phyloP scores from a whole-genome alignment of 2,329 filamentous ascomycete species.

The Gliomastix tumulicola region DNA sequence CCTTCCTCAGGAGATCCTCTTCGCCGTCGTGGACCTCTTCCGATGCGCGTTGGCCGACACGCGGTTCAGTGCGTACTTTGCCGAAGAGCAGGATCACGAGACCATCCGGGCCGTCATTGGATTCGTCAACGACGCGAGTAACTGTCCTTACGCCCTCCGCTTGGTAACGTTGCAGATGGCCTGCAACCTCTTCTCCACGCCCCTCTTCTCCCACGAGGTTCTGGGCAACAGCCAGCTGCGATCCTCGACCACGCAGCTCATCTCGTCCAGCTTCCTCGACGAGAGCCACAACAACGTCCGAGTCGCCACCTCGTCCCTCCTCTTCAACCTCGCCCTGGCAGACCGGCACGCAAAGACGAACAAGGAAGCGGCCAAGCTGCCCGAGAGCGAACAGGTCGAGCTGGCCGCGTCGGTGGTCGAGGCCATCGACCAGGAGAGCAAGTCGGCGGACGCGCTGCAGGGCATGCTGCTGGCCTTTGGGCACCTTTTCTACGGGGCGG shows the following conservation, averaged over 20 bases:
- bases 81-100: slow-evolving; percentile 61
- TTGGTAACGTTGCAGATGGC: slow-evolving; percentile 77
- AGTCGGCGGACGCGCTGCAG: slow-evolving; percentile 65
- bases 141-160: slow-evolving; percentile 72
- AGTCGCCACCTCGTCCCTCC: slow-evolving; percentile 73
- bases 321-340: slow-evolving; percentile 72
- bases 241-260: slow-evolving; percentile 55
- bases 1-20: slow-evolving; percentile 60
- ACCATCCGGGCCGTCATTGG: slow-evolving; percentile 58
- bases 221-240: slow-evolving; percentile 45
- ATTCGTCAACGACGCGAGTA: slow-evolving; percentile 46
- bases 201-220: slow-evolving; percentile 61
- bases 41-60: slow-evolving; percentile 71
- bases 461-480: slow-evolving; percentile 73
- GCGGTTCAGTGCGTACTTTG: slow-evolving; percentile 74
- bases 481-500: slow-evolving; percentile 64
- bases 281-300: slow-evolving; percentile 66
- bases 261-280: slow-evolving; percentile 75
- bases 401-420: slow-evolving; percentile 76
- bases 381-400: slow-evolving; percentile 70
- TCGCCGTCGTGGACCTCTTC: slow-evolving; percentile 80
- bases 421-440: slow-evolving; percentile 52
- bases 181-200: slow-evolving; percentile 78
- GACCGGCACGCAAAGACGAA: slow-evolving; percentile 60
- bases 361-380: slow-evolving; percentile 46